Percentiles rank a stretch among this genome's conserved stretches.
Conservation (phyloP, 2,329 filamentous ascomycete species). For the Anthostomella pinea region DNA sequence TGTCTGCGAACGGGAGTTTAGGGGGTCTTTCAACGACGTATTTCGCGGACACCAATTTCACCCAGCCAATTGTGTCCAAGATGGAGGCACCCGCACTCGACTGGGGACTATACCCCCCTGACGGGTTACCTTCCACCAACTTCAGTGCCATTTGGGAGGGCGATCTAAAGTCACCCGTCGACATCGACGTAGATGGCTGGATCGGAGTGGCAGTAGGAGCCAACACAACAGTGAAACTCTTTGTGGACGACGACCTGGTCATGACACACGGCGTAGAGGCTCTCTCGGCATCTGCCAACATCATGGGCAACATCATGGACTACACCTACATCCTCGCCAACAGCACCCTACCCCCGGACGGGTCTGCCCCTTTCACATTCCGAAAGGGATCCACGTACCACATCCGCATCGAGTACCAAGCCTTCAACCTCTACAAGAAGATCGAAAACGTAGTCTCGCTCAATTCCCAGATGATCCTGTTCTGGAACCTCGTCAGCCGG, state of each 20-base stretch:
- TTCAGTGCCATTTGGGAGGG: slow-evolving; percentile 45
- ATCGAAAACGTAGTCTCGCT: slow-evolving; percentile 38
- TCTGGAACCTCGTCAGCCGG: slow-evolving; percentile 44
- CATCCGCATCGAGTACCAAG: slow-evolving; percentile 41
- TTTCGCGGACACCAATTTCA: slow-evolving; percentile 39
- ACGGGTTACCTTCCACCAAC: slow-evolving; percentile 41
- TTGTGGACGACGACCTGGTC: slow-evolving; percentile 33
- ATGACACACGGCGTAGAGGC: slow-evolving; percentile 24
- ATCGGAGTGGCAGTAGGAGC: slow-evolving; percentile 39
- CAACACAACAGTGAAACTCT: slow-evolving; percentile 39
- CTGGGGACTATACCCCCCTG: slow-evolving; percentile 43
- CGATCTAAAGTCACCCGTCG: slow-evolving; percentile 35
- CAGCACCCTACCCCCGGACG: slow-evolving; percentile 35
- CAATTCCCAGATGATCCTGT: slow-evolving; percentile 41
- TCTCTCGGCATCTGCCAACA: slow-evolving; percentile 27
- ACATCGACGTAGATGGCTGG: slow-evolving; percentile 38
- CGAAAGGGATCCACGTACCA: slow-evolving; percentile 31
- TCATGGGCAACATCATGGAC: slow-evolving; percentile 40
- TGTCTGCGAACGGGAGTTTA: slow-evolving; percentile 34
- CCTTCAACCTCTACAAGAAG: slow-evolving; percentile 39
- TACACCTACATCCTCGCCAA: slow-evolving; percentile 36
- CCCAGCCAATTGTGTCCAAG: slow-evolving; percentile 25
- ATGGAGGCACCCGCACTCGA: slow-evolving; percentile 39
- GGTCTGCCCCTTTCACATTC: slow-evolving; percentile 38
- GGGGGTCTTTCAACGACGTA: slow-evolving; percentile 41